Conservation (phyloP, 768 basidiomycete species). For the Leccinum arenicola region DNA sequence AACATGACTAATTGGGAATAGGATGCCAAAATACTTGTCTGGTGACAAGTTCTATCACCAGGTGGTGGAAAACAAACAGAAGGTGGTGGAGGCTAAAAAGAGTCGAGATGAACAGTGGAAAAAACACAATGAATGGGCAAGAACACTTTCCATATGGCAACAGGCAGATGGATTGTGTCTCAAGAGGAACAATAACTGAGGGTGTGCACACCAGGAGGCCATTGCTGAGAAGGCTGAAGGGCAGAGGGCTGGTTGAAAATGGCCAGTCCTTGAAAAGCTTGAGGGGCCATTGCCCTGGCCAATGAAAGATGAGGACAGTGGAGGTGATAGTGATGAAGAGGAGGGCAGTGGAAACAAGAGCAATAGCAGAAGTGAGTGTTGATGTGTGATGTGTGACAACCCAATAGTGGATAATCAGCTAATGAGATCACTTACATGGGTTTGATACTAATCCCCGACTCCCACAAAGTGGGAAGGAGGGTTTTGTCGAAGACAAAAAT, state of each 20-base stretch:
- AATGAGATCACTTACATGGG: too few relatives aligned
- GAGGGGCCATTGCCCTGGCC: background rate
- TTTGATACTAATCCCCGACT: too few relatives aligned
- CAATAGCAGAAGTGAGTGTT: too few relatives aligned
- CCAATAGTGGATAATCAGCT: too few relatives aligned
- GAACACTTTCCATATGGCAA: background rate
- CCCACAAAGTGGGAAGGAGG: too few relatives aligned
- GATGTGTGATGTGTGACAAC: too few relatives aligned
- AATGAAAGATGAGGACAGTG: too few relatives aligned
- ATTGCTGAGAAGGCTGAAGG: background rate
- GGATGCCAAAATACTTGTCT: slow-evolving; percentile 21
- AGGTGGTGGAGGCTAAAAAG: background rate
- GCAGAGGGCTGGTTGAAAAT: background rate
- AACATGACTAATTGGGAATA: slow-evolving; percentile 14
- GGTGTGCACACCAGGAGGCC: background rate
- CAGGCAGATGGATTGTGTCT: background rate
- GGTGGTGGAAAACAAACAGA: background rate
- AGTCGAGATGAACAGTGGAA: background rate
- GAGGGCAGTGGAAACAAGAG: too few relatives aligned
- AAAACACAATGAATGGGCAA: background rate
- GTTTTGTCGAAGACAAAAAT: too few relatives aligned
- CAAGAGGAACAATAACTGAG: background rate
- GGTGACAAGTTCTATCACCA: slow-evolving; percentile 12
- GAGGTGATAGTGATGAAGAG: too few relatives aligned
- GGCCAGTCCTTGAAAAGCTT: background rate